phyloP scores from a whole-genome alignment of 306 rosid genomes.

The Geum urbanum region DNA sequence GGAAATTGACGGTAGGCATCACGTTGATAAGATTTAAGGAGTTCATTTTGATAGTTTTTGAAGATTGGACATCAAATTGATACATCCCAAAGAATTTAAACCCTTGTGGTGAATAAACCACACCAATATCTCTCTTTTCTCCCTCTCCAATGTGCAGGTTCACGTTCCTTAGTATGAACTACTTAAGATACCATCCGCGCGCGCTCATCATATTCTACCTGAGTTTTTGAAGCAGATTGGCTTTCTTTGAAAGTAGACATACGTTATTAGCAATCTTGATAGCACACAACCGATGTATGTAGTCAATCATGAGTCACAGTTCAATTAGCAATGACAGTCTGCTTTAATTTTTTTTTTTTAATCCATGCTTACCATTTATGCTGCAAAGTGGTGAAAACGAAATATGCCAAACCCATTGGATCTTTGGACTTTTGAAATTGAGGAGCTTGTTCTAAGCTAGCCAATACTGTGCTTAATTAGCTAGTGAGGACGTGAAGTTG shows the following conservation, averaged over 20 bases:
- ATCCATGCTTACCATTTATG: not conserved
- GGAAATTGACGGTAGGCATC: too few species aligned
- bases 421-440: constrained; percentile 9
- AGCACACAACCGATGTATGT: not conserved
- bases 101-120: too few species aligned
- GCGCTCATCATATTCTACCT: too few species aligned
- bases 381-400: constrained; percentile 22
- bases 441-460: not conserved
- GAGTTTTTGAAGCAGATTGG: not conserved
- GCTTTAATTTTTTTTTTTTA: not conserved
- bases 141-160: too few species aligned
- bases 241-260: not conserved
- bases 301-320: not conserved
- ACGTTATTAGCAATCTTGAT: not conserved
- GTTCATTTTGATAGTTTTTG: too few species aligned
- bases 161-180: too few species aligned
- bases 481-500: too few species aligned
- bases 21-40: too few species aligned
- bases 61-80: too few species aligned
- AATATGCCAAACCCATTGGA: constrained; percentile 19
- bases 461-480: not conserved
- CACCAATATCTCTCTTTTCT: too few species aligned
- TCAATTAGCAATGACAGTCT: constrained; percentile 2
- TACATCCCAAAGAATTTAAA: too few species aligned
- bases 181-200: too few species aligned